A percentile compares a stretch with the other conserved stretches of the same genome.
Evolutionary conservation across 768 basidiomycete genomes (phyloP).

Genomic region (Tricholoma saponaceum): DNA sequence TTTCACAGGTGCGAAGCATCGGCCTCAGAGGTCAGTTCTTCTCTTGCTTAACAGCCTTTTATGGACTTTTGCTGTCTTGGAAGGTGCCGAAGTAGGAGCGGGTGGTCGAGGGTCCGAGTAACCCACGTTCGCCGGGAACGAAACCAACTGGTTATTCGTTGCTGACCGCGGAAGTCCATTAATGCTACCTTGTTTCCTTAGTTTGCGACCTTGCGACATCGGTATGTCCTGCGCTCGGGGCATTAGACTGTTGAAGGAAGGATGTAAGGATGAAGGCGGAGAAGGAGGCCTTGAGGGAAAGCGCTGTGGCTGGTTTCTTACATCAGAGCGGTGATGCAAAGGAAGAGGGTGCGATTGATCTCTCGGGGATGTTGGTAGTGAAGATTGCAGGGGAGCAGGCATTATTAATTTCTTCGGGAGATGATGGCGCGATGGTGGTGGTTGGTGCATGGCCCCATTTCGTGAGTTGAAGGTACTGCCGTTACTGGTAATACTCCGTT

Average conservation of each 20-base stretch:
- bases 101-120: not conserved
- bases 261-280: constrained; percentile 2
- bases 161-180: constrained; percentile 11
- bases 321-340: constrained; percentile 3
- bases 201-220: constrained; percentile 20
- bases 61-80: constrained; percentile 24
- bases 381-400: constrained; percentile 61
- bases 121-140: constrained; percentile 8
- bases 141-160: not conserved
- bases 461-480: constrained; percentile 11
- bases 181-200: constrained; percentile 21
- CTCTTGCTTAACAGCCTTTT: constrained; percentile 43
- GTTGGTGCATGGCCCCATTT: constrained; percentile 10
- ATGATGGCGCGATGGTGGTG: constrained; percentile 26
- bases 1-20: not conserved
- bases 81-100: not conserved
- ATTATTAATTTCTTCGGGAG: constrained; percentile 68
- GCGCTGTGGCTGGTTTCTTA: constrained; percentile 11
- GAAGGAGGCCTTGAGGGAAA: constrained; percentile 8
- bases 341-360: constrained; percentile 10
- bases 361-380: constrained; percentile 11
- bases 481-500: constrained; percentile 13
- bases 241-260: constrained; percentile 6
- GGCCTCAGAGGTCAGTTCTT: constrained; percentile 28
- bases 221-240: constrained; percentile 17